Evolutionary conservation across 345 rosid genomes (phyloP).

Genomic region (Linum tenue): DNA sequence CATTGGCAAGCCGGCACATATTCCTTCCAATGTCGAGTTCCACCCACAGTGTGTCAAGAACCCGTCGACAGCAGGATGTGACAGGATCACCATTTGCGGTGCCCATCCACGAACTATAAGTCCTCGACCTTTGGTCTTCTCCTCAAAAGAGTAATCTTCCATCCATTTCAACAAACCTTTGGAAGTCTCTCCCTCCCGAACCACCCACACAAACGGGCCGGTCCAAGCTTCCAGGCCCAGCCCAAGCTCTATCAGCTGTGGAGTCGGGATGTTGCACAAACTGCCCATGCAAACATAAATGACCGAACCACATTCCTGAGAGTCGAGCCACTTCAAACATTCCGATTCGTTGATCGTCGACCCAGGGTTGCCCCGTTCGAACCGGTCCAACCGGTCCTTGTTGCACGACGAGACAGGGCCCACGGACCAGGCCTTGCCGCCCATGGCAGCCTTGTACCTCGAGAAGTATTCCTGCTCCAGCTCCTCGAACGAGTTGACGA

Average conservation of each 20-base stretch:
- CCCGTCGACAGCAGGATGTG: conserved; percentile 28
- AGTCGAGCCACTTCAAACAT: conserved; percentile 10
- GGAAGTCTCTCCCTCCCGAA: background rate
- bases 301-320: background rate
- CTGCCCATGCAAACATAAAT: conserved; percentile 14
- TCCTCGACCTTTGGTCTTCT: conserved; percentile 20
- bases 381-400: conserved; percentile 2
- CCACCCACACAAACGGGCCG: conserved; percentile 25
- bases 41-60: conserved; percentile 33
- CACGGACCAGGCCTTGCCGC: conserved; percentile 10
- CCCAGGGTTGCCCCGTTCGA: background rate
- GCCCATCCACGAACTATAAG: conserved; percentile 28
- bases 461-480: conserved; percentile 2
- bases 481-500: conserved; percentile 12
- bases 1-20: conserved; percentile 20
- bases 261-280: background rate
- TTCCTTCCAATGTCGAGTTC: conserved; percentile 27
- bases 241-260: conserved; percentile 21
- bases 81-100: conserved; percentile 27
- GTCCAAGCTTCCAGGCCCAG: conserved; percentile 23
- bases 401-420: conserved; percentile 12
- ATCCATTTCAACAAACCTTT: conserved; percentile 15
- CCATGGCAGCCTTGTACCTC: background rate
- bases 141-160: conserved; percentile 12
- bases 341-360: background rate